phyloP scores from a whole-genome alignment of 2,329 filamentous ascomycete genomes.

The Apiospora pterosperma region DNA sequence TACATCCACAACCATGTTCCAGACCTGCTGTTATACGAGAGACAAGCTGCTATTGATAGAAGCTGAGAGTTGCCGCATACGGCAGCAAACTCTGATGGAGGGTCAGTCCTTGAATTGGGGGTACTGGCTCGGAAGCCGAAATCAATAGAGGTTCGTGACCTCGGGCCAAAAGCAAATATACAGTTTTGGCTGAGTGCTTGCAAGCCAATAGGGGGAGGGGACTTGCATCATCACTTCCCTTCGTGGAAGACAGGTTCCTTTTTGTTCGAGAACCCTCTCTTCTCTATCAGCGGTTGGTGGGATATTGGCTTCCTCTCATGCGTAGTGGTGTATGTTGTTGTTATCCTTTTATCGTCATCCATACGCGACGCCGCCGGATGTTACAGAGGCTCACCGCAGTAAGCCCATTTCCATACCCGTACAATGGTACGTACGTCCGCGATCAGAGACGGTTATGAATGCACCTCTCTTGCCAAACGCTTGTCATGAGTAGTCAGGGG shows the following conservation, averaged over 20 bases:
- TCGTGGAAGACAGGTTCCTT: background rate
- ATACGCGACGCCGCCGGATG: too few species aligned
- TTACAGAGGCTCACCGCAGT: too few species aligned
- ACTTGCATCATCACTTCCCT: background rate
- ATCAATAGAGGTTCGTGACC: background rate
- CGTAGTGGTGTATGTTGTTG: too few species aligned
- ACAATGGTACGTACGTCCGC: too few species aligned
- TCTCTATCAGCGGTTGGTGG: too few species aligned
- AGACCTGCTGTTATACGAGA: background rate
- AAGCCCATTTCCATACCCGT: too few species aligned
- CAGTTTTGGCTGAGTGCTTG: background rate
- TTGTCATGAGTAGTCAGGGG: background rate
- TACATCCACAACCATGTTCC: background rate
- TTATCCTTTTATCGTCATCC: too few species aligned
- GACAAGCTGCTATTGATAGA: background rate
- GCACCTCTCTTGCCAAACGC: too few species aligned
- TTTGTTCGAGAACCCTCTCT: background rate
- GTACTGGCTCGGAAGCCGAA: background rate
- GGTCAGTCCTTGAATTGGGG: background rate
- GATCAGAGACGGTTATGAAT: too few species aligned
- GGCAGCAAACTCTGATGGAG: background rate
- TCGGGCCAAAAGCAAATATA: background rate
- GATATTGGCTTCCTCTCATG: too few species aligned
- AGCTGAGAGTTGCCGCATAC: background rate
- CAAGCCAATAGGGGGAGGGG: background rate